Percentiles rank a stretch among this genome's conserved stretches.
phyloP scores from a whole-genome alignment of 129 eudicot species.

The Cynara cardunculus region DNA sequence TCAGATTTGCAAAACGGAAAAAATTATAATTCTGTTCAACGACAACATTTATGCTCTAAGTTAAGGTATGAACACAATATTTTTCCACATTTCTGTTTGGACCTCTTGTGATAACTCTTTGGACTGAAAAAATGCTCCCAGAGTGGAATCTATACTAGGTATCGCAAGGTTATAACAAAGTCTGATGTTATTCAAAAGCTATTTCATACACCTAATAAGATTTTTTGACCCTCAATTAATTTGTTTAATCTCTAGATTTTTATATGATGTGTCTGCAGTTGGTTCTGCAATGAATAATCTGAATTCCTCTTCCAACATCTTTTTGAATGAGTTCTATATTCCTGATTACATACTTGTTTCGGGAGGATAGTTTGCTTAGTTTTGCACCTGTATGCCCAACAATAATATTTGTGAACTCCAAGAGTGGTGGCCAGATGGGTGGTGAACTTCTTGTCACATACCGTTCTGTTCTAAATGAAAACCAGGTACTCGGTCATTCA shows the following conservation, averaged over 20 bases:
- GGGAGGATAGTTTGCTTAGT: conserved; percentile 22
- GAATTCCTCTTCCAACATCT: conserved; percentile 13
- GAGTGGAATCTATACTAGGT: too few species aligned
- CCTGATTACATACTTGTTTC: conserved; percentile 64
- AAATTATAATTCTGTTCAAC: too few species aligned
- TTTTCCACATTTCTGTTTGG: too few species aligned
- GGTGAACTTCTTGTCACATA: conserved; percentile 81
- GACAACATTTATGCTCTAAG: too few species aligned
- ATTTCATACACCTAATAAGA: too few species aligned
- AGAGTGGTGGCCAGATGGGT: conserved; percentile 96
- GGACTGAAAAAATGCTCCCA: too few species aligned
- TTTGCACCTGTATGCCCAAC: conserved; percentile 63
- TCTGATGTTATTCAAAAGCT: too few species aligned
- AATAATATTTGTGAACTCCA: conserved; percentile 78
- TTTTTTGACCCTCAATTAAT: background rate
- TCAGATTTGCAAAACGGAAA: too few species aligned
- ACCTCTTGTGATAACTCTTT: too few species aligned
- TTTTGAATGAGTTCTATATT: conserved; percentile 49
- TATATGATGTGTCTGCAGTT: conserved; percentile 13
- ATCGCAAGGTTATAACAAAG: too few species aligned
- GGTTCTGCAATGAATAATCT: conserved; percentile 35
- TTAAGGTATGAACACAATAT: too few species aligned
- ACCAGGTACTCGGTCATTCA: conserved; percentile 50
- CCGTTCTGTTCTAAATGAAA: conserved; percentile 53
- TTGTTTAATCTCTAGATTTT: background rate